Base-by-base conservation (phyloP, 805 yeast genomes). In the Yamadazyma phyllophila region DNA sequence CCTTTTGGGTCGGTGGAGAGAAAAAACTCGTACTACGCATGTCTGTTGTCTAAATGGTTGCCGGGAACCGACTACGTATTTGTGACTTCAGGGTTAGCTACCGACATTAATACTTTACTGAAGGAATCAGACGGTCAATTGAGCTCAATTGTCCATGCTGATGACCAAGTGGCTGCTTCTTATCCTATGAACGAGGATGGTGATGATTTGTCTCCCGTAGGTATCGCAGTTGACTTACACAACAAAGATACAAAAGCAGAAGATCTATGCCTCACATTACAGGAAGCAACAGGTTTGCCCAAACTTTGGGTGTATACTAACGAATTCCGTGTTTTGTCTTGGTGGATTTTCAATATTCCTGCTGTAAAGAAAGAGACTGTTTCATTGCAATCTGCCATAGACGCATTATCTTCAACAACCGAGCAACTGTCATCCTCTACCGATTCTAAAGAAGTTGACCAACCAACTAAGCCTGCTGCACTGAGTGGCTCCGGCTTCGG, bases 131-230 rank as follows among this genome's bases (percentile, higher is more conserved):
- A 26, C 13, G 34, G 35, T 10, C 34, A 52, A 0, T 30, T 53
- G 3, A 39, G 47, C 12, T 36, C 56, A 2, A 56, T 83, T 1
- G 66, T 66, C 26, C 82, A 82, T 7, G 62, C 76, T 2, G 85
- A 85, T 53, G 97, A 90, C 57, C 70, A 82, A 3, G 81, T 80
- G 54, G 73, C 86, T 41, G 96, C 96, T 0, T 75, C 80, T 20
- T 67, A 88, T 50, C 96, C 96, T 1, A 68, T 88, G 53, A 80
- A 79, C 56, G 83, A 80, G 7, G 82, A 72, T 2, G 83, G 77
- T 38, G 83, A 77, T 41, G 96, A 88, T 55, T 77, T 85, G 11
- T 76, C 85, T 7, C 82, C 92, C 0, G 67, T 86, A 16, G 96
- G 96, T 4, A 52, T 86, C 9, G 80, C 80, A 0, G 39, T 88